Evolutionary conservation across 495 filamentous ascomycete genomes (phyloP).

Genomic region (Penicillium paxilli): DNA sequence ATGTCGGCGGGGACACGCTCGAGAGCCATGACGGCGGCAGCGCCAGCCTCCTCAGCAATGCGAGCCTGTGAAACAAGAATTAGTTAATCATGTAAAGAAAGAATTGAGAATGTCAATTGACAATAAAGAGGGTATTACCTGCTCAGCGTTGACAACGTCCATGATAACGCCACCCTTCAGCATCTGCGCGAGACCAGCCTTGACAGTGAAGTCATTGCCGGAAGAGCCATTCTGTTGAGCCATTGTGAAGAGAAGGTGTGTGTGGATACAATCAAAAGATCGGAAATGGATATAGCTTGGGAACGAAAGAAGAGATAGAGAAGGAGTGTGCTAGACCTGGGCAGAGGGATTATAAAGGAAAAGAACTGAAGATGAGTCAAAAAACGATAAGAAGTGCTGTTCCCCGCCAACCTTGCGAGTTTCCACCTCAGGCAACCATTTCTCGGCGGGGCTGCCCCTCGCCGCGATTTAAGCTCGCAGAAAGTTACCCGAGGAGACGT

Average conservation of each 20-base stretch:
- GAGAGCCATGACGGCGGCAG: slow-evolving; percentile 95
- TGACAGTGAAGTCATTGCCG: slow-evolving; percentile 68
- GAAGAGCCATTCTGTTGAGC: slow-evolving; percentile 33
- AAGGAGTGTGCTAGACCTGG: no score
- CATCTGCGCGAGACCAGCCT: slow-evolving; percentile 95
- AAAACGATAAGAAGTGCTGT: slow-evolving; percentile 2
- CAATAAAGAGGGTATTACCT: slow-evolving; percentile 49
- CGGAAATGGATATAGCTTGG: background rate
- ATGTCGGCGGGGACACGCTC: slow-evolving; percentile 98
- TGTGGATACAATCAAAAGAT: slow-evolving; percentile 8
- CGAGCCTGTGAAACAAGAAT: slow-evolving; percentile 56
- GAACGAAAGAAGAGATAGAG: slow-evolving; percentile 2
- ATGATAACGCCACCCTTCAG: slow-evolving; percentile 98
- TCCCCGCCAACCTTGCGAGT: slow-evolving; percentile 4
- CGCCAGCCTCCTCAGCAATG: slow-evolving; percentile 96
- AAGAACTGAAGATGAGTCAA: slow-evolving; percentile 21
- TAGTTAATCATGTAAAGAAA: background rate
- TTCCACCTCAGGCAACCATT: slow-evolving; percentile 15
- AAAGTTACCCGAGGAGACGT: slow-evolving; percentile 15
- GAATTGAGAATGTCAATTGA: background rate
- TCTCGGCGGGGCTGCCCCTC: slow-evolving; percentile 11
- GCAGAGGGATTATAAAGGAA: slow-evolving; percentile 3
- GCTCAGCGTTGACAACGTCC: slow-evolving; percentile 93
- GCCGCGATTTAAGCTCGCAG: slow-evolving; percentile 13
- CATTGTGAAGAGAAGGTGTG: slow-evolving; percentile 28